phyloP scores from a whole-genome alignment of 192 early-diverging fungal genomes.

The Coemansia biformis region DNA sequence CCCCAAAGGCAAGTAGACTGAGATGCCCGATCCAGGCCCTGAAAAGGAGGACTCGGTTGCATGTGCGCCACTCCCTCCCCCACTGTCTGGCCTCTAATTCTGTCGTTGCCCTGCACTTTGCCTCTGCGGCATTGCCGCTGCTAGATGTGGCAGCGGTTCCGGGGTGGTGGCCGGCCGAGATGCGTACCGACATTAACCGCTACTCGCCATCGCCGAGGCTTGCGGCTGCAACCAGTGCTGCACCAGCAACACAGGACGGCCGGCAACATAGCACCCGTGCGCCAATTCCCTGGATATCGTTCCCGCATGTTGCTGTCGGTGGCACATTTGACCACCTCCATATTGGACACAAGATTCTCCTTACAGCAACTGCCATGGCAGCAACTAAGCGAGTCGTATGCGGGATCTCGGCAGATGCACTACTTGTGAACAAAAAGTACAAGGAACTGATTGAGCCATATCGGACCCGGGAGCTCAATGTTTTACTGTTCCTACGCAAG shows the following conservation, averaged over 20 bases:
- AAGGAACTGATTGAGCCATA: conserved; percentile 64
- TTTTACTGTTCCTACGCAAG: conserved; percentile 58
- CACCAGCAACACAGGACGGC: background rate
- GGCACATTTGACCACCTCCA: conserved; percentile 99
- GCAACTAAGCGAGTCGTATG: conserved; percentile 59
- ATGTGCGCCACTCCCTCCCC: too few species aligned
- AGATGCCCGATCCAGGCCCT: too few species aligned
- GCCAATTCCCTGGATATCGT: conserved; percentile 24
- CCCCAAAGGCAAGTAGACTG: conserved; percentile 10
- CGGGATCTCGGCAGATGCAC: conserved; percentile 64
- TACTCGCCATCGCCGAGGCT: background rate
- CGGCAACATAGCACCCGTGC: conserved; percentile 4
- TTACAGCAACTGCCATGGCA: conserved; percentile 74
- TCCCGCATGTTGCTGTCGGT: conserved; percentile 57
- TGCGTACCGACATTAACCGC: conserved; percentile 4
- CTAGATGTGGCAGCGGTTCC: conserved; percentile 19
- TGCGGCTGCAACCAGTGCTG: background rate
- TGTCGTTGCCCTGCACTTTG: background rate
- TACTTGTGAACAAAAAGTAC: conserved; percentile 69
- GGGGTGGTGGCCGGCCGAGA: conserved; percentile 38
- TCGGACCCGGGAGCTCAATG: conserved; percentile 54
- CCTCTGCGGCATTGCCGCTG: background rate
- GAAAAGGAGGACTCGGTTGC: too few species aligned
- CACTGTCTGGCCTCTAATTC: background rate
- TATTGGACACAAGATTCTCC: conserved; percentile 87